Conservation (phyloP, 805 yeast genomes). For the Pichia exigua region DNA sequence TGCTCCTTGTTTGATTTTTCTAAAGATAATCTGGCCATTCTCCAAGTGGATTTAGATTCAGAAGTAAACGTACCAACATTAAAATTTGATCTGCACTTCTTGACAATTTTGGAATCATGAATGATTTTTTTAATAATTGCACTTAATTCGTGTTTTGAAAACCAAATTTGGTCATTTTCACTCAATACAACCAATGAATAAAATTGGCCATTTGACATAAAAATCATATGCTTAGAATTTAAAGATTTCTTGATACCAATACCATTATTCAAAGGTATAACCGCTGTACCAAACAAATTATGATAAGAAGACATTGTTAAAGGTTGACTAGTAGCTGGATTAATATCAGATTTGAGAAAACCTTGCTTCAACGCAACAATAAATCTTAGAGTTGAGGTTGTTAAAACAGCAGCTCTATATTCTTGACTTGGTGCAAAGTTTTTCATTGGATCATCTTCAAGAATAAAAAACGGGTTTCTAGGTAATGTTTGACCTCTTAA, state of each 20-base stretch:
- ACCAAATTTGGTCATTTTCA: constrained; percentile 38
- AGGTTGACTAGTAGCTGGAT: constrained; percentile 42
- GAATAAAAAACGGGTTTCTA: constrained; percentile 65
- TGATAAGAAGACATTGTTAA: constrained; percentile 62
- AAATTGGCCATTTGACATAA: constrained; percentile 43
- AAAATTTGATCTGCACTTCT: constrained; percentile 29
- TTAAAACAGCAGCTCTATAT: constrained; percentile 58
- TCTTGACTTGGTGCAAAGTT: constrained; percentile 53
- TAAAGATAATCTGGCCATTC: constrained; percentile 35
- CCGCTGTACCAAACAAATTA: constrained; percentile 62
- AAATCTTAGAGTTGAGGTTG: constrained; percentile 61
- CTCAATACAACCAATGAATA: constrained; percentile 43
- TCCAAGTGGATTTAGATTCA: constrained; percentile 44
- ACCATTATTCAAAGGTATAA: constrained; percentile 39
- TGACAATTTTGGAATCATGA: constrained; percentile 32
- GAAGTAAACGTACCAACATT: constrained; percentile 51
- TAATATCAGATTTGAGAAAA: constrained; percentile 48
- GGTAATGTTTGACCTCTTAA: constrained; percentile 63
- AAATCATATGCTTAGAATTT: constrained; percentile 42
- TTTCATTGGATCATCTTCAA: constrained; percentile 67
- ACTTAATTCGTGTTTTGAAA: constrained; percentile 44
- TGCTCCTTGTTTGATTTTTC: constrained; percentile 30
- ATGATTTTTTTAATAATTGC: constrained; percentile 36
- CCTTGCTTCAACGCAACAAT: constrained; percentile 49
- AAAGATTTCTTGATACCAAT: constrained; percentile 32